phyloP scores from a whole-genome alignment of 1,284 basidiomycete species.

The Boletus sp. region DNA sequence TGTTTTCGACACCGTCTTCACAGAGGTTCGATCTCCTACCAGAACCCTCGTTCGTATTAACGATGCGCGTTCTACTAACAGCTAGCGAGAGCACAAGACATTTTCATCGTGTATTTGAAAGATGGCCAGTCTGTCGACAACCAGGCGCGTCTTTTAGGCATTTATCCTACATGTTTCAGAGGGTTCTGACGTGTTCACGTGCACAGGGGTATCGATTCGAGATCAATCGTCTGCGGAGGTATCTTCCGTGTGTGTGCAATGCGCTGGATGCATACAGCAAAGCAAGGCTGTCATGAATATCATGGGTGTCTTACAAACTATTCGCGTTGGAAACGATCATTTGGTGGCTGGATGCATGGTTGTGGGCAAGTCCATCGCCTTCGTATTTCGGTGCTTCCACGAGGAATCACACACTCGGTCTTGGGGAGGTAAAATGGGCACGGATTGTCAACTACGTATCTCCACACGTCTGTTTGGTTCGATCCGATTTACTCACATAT shows the following conservation, averaged over 20 bases:
- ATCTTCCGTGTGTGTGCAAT: slow-evolving; percentile 11
- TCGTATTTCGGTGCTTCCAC: no score
- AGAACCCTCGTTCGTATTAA: not conserved
- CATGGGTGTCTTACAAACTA: not conserved
- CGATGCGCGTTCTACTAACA: not conserved
- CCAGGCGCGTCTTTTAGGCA: slow-evolving; percentile 7
- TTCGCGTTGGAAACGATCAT: not conserved
- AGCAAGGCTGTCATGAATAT: slow-evolving; percentile 5
- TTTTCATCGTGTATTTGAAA: slow-evolving; percentile 19
- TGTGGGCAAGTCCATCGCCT: no score
- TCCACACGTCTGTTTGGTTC: no score
- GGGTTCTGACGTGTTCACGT: no score
- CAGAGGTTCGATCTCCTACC: slow-evolving; percentile 13
- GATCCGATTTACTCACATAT: not conserved
- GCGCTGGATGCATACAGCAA: slow-evolving; percentile 23
- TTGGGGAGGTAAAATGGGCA: no score
- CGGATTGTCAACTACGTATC: not conserved
- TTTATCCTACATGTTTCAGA: no score
- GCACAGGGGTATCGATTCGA: slow-evolving; percentile 20
- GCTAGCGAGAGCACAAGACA: slow-evolving; percentile 17
- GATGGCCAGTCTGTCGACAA: slow-evolving; percentile 18
- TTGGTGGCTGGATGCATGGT: no score
- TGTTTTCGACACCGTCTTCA: slow-evolving; percentile 13
- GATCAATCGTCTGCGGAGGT: slow-evolving; percentile 17
- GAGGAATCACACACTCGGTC: no score